These are phyloP conservation scores for Fraxinus americana DNA, from an alignment of 257 asterid species.

Conservation along the genomic window DNA sequence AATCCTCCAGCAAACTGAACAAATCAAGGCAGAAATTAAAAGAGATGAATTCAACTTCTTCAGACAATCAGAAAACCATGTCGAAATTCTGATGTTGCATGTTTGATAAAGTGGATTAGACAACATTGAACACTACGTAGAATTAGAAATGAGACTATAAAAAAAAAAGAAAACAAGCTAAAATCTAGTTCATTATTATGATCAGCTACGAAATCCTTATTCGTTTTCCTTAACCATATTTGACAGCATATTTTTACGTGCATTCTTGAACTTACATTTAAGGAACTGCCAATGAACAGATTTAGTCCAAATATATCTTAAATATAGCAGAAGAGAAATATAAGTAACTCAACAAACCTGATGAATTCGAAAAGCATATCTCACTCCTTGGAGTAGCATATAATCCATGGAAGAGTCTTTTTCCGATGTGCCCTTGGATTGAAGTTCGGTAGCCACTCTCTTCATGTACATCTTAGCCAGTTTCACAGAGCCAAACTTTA, in stretches of 20 bases:
- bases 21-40: neutral
- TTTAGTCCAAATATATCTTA: neutral
- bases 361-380: conserved; percentile 94
- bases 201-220: neutral
- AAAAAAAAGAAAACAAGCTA: too few relatives aligned
- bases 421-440: conserved; percentile 66
- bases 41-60: neutral
- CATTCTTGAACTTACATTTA: neutral
- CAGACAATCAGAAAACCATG: neutral
- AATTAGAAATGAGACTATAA: neutral
- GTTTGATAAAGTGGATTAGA: neutral
- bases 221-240: neutral
- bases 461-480: conserved; percentile 87
- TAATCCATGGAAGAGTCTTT: conserved; percentile 88
- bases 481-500: conserved; percentile 80
- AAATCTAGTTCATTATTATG: neutral
- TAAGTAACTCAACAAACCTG: conserved; percentile 55
- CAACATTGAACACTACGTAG: neutral
- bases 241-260: neutral
- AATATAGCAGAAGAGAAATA: neutral
- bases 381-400: conserved; percentile 88
- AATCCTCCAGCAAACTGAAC: conserved; percentile 97
- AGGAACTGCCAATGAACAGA: neutral
- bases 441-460: conserved; percentile 87
- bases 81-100: neutral